A percentile compares a stretch with the other conserved stretches of the same genome.
These are phyloP conservation scores for Aaosphaeria arxii DNA, from an alignment of 2,329 filamentous ascomycete species.

Conservation along the genomic window DNA sequence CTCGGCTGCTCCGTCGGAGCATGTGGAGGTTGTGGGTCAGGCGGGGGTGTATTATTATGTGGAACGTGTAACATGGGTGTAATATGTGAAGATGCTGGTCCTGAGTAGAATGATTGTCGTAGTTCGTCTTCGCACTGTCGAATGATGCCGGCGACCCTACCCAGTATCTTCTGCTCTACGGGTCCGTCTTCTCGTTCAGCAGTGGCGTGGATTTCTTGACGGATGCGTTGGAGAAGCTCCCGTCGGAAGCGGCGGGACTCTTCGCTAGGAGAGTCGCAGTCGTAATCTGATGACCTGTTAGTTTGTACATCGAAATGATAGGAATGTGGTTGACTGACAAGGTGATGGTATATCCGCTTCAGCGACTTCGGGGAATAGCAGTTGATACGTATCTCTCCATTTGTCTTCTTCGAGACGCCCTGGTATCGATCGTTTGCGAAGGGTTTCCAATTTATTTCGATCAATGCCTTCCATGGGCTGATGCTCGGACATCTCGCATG, in stretches of 20 bases:
- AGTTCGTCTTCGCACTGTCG: conserved; percentile 24
- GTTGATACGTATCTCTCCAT: conserved; percentile 38
- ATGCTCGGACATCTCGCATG: conserved; percentile 17
- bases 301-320: conserved; percentile 2
- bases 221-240: conserved; percentile 33
- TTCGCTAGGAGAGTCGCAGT: conserved; percentile 21
- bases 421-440: conserved; percentile 35
- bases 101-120: conserved; percentile 10
- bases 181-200: conserved; percentile 17
- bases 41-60: too few species aligned
- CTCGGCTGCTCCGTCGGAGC: too few species aligned
- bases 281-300: conserved; percentile 28
- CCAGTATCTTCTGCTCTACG: conserved; percentile 23
- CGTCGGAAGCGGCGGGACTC: conserved; percentile 27
- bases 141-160: conserved; percentile 24
- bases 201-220: conserved; percentile 24
- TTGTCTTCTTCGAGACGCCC: conserved; percentile 33
- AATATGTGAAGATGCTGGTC: background rate
- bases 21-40: too few species aligned
- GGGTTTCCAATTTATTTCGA: conserved; percentile 30
- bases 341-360: conserved; percentile 32
- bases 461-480: conserved; percentile 38
- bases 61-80: too few species aligned
- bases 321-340: conserved; percentile 18
- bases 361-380: conserved; percentile 34